Evolutionary conservation across 768 basidiomycete species (phyloP), one percentile per base, ranked within the genome.

Genomic region (Crassisporium funariophilum): DNA sequence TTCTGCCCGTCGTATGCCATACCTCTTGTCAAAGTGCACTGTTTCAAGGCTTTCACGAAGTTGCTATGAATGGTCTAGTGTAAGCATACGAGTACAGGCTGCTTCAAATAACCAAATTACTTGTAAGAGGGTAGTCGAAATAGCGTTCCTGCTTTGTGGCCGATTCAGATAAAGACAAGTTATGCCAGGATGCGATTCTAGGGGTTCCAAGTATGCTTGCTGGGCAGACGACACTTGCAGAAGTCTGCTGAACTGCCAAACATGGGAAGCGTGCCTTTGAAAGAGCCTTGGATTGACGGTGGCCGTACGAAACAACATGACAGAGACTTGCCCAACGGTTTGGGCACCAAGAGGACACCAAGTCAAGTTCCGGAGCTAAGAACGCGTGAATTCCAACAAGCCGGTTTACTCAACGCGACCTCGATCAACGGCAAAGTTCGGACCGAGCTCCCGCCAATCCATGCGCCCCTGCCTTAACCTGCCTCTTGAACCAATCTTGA

Each of bases 101-200:
- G 15, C 47, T 15, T 40, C 22, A 36, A 19, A 40, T 15, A 33
- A 37, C 21, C 17, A 42, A 45, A 54, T 58, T 44, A 88, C 90
- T 71, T 79, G 70, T 23, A 95, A 72, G 52, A 95, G 75, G 25
- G 71, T 70, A 50, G 81, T 68, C 2, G 91, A 93, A 35, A 95
- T 89, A 16, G 93, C 91, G 69, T 95, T 95, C 76, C 84, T 92
- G 57, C 81, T 84, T 55, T 86, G 76, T 6, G 91, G 88, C 49
- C 89, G 75, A 60, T 94, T 88, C 47, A 95, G 79, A n/a, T 82
- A 81, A 15, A 95, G 74, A 54, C 77, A 86, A 15, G 79, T 74
- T 40, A 93, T 75, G 6, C 90, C 89, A 6, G 83, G 81, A 54
- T 81, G 72, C 12, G 75, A 73, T 21, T 63, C 53, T 12, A 81